Evolutionary conservation across 2,329 filamentous ascomycete species (phyloP).

Genomic region (Blastomyces gilchristii): DNA sequence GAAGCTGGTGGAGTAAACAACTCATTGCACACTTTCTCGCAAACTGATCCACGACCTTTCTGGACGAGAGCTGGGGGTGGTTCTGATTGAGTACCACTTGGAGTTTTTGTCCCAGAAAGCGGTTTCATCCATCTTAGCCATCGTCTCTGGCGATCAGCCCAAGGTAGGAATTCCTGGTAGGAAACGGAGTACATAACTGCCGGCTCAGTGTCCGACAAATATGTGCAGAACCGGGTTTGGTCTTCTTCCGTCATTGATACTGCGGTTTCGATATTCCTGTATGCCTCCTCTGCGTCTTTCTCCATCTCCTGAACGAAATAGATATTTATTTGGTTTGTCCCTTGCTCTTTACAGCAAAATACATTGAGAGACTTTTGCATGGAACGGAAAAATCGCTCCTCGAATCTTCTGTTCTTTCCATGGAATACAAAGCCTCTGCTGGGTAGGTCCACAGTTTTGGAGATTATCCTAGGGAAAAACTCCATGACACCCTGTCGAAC

Average conservation of each 20-base stretch:
- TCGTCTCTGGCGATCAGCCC: conserved; percentile 24
- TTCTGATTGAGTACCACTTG: conserved; percentile 8
- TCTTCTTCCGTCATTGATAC: conserved; percentile 16
- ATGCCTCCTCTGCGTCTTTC: conserved; percentile 24
- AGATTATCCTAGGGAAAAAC: conserved; percentile 22
- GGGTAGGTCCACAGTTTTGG: conserved; percentile 22
- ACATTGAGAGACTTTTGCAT: conserved; percentile 25
- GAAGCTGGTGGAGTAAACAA: conserved; percentile 8
- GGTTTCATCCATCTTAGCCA: conserved; percentile 33
- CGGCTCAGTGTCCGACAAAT: conserved; percentile 23
- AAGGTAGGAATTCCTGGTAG: conserved; percentile 20
- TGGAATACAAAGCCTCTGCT: conserved; percentile 12
- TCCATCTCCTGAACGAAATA: conserved; percentile 28
- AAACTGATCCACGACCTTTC: conserved; percentile 7
- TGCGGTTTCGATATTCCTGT: conserved; percentile 27
- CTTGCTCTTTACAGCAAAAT: conserved; percentile 19
- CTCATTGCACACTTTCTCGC: conserved; percentile 10
- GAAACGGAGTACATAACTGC: conserved; percentile 21
- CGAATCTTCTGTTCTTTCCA: conserved; percentile 17
- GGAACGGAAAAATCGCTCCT: conserved; percentile 25
- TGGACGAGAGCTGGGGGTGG: conserved; percentile 11
- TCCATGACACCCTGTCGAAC: conserved; percentile 27
- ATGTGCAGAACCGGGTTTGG: conserved; percentile 27
- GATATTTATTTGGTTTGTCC: conserved; percentile 20
- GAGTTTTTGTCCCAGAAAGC: conserved; percentile 17